A percentile compares a stretch with the other conserved stretches of the same genome.
Evolutionary conservation across 176 grass and related monocot genomes (phyloP).

Genomic region (Oryza coarctata): DNA sequence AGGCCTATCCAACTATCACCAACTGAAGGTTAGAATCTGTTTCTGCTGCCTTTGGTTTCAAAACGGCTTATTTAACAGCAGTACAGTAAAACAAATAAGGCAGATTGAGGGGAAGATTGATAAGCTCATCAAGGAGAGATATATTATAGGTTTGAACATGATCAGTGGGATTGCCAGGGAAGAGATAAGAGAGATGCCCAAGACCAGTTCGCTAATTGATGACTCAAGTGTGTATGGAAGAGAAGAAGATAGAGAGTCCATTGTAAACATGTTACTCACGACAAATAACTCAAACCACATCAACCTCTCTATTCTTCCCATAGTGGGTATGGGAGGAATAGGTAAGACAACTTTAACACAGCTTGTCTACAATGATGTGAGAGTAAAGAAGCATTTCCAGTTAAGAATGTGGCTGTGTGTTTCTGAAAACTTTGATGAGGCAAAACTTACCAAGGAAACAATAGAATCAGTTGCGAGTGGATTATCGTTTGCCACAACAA

Average conservation of each 20-base stretch:
- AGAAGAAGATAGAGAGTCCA: slow-evolving; percentile 61
- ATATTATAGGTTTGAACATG: slow-evolving; percentile 50
- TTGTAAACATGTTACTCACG: slow-evolving; percentile 48
- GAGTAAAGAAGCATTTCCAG: slow-evolving; percentile 65
- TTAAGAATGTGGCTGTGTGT: slow-evolving; percentile 74
- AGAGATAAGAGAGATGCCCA: slow-evolving; percentile 44
- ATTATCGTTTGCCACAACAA: slow-evolving; percentile 35
- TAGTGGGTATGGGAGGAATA: slow-evolving; percentile 80
- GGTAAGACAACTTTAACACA: slow-evolving; percentile 79
- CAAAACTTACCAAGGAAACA: slow-evolving; percentile 66
- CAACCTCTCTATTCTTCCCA: slow-evolving; percentile 50
- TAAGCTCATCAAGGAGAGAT: slow-evolving; percentile 53
- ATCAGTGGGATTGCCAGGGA: slow-evolving; percentile 7
- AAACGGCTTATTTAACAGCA: slow-evolving; percentile 40
- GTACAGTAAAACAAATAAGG: slow-evolving; percentile 46
- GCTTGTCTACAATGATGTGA: slow-evolving; percentile 67
- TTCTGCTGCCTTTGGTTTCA: slow-evolving; percentile 44
- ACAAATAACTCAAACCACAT: background rate
- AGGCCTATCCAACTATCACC: slow-evolving; percentile 9
- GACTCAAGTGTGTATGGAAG: slow-evolving; percentile 59
- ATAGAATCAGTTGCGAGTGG: slow-evolving; percentile 55
- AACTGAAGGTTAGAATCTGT: slow-evolving; percentile 56
- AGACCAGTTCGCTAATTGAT: slow-evolving; percentile 69
- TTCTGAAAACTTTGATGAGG: slow-evolving; percentile 74
- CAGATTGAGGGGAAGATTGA: slow-evolving; percentile 49